A percentile compares a stretch with the other conserved stretches of the same genome.
phyloP scores from a whole-genome alignment of 805 yeast genomes.

The Spencermartinsiella europaea region DNA sequence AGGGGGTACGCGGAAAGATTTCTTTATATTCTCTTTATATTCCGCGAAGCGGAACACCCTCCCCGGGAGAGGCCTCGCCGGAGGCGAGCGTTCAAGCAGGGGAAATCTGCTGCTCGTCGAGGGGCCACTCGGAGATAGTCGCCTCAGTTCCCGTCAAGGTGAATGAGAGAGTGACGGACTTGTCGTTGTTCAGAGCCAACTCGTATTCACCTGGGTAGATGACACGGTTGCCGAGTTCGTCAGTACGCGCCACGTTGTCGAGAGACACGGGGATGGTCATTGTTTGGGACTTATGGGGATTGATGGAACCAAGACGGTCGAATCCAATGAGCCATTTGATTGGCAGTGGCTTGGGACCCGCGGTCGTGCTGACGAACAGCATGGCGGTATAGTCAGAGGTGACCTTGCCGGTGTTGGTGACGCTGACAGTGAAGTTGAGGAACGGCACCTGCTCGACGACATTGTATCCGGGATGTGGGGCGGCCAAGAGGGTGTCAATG shows the following conservation, averaged over 20 bases:
- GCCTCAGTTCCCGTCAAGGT: too few species aligned
- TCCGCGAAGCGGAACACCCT: too few species aligned
- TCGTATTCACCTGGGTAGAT: not conserved
- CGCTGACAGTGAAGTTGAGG: conserved; percentile 1
- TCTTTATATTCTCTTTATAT: too few species aligned
- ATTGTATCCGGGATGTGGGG: not conserved
- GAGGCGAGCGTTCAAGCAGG: too few species aligned
- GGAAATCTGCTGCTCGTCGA: too few species aligned
- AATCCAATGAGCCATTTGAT: conserved; percentile 4
- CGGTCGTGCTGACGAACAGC: conserved; percentile 5
- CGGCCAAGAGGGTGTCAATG: not conserved
- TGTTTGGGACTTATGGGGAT: not conserved
- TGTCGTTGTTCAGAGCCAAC: too few species aligned
- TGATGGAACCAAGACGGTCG: not conserved
- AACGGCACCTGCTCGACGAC: conserved; percentile 3
- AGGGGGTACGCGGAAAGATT: too few species aligned
- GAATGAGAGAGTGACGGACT: too few species aligned
- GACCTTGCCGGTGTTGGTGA: conserved; percentile 8
- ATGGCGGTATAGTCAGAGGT: conserved; percentile 11
- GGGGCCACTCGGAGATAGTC: too few species aligned
- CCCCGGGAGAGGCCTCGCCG: too few species aligned
- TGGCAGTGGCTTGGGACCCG: conserved; percentile 13
- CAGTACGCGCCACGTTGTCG: not conserved
- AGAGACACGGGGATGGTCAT: not conserved
- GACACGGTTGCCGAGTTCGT: not conserved